Evolutionary conservation across 2,329 filamentous ascomycete genomes (phyloP).

Genomic region (Stagonosporopsis rhizophila): DNA sequence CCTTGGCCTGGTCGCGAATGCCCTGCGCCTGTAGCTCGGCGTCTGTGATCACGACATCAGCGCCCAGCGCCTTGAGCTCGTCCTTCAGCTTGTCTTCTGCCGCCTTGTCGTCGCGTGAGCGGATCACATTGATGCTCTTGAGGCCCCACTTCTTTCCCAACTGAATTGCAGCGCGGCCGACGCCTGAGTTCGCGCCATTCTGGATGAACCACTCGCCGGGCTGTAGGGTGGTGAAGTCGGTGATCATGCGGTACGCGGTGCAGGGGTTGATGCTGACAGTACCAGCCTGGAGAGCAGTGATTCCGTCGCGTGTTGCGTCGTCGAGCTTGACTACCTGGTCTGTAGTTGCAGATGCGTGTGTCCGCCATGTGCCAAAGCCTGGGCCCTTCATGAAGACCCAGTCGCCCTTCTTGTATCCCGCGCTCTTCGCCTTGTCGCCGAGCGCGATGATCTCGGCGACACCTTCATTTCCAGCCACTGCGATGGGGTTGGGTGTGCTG

Average conservation of each 20-base stretch:
- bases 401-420: slow-evolving; percentile 74
- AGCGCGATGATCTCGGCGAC: slow-evolving; percentile 85
- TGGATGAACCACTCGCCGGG: slow-evolving; percentile 95
- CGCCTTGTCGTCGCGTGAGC: slow-evolving; percentile 75
- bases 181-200: slow-evolving; percentile 94
- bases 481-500: slow-evolving; percentile 77
- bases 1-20: slow-evolving; percentile 67
- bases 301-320: slow-evolving; percentile 70
- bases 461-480: slow-evolving; percentile 88
- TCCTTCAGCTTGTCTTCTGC: slow-evolving; percentile 70
- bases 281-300: slow-evolving; percentile 79
- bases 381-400: slow-evolving; percentile 90
- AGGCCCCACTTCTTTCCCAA: slow-evolving; percentile 85
- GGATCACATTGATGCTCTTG: slow-evolving; percentile 87
- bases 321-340: slow-evolving; percentile 72
- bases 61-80: slow-evolving; percentile 67
- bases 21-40: slow-evolving; percentile 66
- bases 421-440: slow-evolving; percentile 63
- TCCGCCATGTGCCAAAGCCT: slow-evolving; percentile 92
- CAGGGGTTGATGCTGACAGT: slow-evolving; percentile 93
- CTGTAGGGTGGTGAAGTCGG: slow-evolving; percentile 72
- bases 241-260: slow-evolving; percentile 92
- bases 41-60: slow-evolving; percentile 69
- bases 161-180: slow-evolving; percentile 91
- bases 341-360: slow-evolving; percentile 75